Evolutionary conservation across 2,329 filamentous ascomycete genomes (phyloP), one percentile per base, ranked within the genome.

Genomic region (Pezicula radicicola): DNA sequence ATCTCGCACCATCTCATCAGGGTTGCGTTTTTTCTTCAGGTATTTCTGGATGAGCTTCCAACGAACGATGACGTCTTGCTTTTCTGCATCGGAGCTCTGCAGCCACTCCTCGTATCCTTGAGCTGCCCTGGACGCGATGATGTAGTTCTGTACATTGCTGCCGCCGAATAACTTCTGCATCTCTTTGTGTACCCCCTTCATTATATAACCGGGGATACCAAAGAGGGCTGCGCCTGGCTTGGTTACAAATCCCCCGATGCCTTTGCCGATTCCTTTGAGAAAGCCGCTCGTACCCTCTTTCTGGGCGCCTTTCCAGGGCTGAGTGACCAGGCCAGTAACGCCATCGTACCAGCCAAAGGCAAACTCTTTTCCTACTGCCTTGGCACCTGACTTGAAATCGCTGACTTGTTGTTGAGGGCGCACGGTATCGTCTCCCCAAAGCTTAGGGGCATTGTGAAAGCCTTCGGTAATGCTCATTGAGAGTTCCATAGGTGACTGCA

Each of bases 361-460:
- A 52, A 93, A 85, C 63, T 89, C 80, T 66, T 87, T 90, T 1
- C 87, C 82, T 4, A 90, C 91, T 44, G 90, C 84, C 55, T 77
- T 84, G 35, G 95, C 69, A 0, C 91, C 91, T 55, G 84, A 88
- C 49, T 82, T 78, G 50, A 95, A 72, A 46, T 84, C 87, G 0
- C 88, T 91, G 6, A 96, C 87, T 59, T 89, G 89, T 53, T 91
- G 86, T 1, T 80, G 73, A 15, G 87, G 85, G 8, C 89, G 80
- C 1, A 96, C 84, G 1, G 85, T 91, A 1, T 89, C 83, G 59
- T 95, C 91, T 41, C 91, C 88, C 63, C 95, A 96, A 1, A 96
- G 74, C 59, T 81, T 85, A 0, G 91, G 91, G 6, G 88, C 85
- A 60, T 96, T 96, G 65, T 92, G 87, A 66, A 96, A 94, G 0